Evolutionary conservation across 2,329 filamentous ascomycete species (phyloP), one percentile per base, ranked within the genome.

Genomic region (Aureobasidium sp.): DNA sequence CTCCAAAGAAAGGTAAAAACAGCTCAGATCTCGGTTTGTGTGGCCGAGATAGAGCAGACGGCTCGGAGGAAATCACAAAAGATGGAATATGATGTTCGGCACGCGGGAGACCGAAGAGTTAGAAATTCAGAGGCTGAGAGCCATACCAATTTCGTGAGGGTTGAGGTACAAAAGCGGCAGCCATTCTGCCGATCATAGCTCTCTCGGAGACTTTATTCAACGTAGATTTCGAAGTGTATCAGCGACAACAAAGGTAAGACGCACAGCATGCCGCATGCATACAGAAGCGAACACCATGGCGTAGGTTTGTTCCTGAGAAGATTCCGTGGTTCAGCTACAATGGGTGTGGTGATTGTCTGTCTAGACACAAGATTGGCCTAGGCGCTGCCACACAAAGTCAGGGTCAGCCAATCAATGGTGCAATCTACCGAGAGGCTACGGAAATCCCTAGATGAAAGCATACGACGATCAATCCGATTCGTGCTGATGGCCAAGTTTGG

Each of bases 341-440:
- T 29, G 31, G 8, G 29, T 39, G 42, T 47, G 42, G 20, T 27
- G 29, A 48, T 37, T 48, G 41, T 48, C 31, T 29, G 9, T 29
- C 37, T 17, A 29, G 41, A 36, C 39, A 14, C 52, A 56, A 56
- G 39, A 34, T 56, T 56, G 53, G 53, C 53, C 53, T 56, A 29
- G 53, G 53, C 53, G 53, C 41, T 45, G 37, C 39, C 31, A 42
- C 31, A 34, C 31, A 60, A 60, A 60, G 57, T 60, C 44, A 51
- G 57, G 57, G 44, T 60, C 44, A 45, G 36, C 57, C 57, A 51
- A 60, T 60, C 57, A 60, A 49, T 44, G 44, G 9, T 22, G 42
- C 57, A 60, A 36, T 29, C 34, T 31, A 27, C 57, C 57, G 45
- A 60, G 57, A 42, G 57, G 45, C 57, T 60, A 60, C 57, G 57